Evolutionary conservation across 2,329 filamentous ascomycete genomes (phyloP).

Genomic region (Acrocalymma vagum): DNA sequence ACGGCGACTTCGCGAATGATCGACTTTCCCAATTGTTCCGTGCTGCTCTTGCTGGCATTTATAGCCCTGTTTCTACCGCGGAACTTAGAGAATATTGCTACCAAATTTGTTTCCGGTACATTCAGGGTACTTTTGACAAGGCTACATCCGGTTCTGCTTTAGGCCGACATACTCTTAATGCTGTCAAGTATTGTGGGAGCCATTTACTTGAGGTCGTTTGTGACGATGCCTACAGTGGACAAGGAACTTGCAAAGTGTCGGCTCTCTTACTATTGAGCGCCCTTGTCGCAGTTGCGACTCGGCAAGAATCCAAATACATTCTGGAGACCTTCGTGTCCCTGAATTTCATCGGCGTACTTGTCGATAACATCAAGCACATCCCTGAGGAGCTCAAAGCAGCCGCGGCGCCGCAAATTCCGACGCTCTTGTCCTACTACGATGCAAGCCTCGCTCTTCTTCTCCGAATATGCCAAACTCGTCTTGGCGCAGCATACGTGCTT

Average conservation of each 20-base stretch:
- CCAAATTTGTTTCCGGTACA: constrained; percentile 87
- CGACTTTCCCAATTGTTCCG: constrained; percentile 93
- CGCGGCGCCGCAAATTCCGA: constrained; percentile 57
- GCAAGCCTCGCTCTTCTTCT: constrained; percentile 84
- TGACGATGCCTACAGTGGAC: constrained; percentile 90
- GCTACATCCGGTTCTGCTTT: constrained; percentile 44
- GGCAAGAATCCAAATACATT: constrained; percentile 76
- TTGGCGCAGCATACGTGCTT: constrained; percentile 86
- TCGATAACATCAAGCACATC: constrained; percentile 85
- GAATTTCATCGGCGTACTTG: constrained; percentile 89
- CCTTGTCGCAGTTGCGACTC: constrained; percentile 75
- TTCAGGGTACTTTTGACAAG: constrained; percentile 70
- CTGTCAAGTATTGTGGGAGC: constrained; percentile 81
- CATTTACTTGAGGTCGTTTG: constrained; percentile 85
- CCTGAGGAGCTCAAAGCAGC: constrained; percentile 67
- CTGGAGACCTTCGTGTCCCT: constrained; percentile 82
- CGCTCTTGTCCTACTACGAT: constrained; percentile 69
- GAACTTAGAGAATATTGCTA: constrained; percentile 86
- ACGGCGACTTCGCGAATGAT: constrained; percentile 81
- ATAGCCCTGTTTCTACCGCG: constrained; percentile 74
- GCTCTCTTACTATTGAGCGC: constrained; percentile 85
- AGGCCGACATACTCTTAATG: constrained; percentile 66
- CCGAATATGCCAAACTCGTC: constrained; percentile 81
- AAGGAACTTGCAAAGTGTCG: constrained; percentile 81
- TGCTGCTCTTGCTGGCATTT: constrained; percentile 80